Conservation (phyloP, 1,284 basidiomycete genomes). For the Ustilago shanxiensis region DNA sequence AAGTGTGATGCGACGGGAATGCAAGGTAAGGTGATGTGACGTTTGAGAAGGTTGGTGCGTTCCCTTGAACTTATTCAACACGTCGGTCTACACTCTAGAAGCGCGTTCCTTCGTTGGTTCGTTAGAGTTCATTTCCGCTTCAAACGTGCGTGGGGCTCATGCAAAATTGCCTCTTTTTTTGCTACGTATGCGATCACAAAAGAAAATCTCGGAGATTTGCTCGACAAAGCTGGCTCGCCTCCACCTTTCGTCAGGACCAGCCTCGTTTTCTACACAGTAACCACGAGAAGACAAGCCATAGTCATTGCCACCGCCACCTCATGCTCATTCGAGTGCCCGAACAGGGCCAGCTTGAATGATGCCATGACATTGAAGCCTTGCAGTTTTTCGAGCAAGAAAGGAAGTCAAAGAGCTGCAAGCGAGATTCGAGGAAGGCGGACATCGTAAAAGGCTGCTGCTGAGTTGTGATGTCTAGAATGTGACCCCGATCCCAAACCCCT, state of each 20-base stretch:
- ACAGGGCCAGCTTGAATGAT: too few relatives aligned
- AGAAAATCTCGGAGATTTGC: conserved; percentile 1
- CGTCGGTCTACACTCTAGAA: conserved; percentile 12
- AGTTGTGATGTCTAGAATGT: too few relatives aligned
- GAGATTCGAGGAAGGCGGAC: too few relatives aligned
- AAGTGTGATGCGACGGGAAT: conserved; percentile 2
- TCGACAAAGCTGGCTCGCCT: conserved; percentile 2
- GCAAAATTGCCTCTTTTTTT: background rate
- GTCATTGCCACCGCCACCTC: too few relatives aligned
- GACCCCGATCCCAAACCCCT: too few relatives aligned
- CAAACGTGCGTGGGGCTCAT: background rate
- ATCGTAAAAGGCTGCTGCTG: too few relatives aligned
- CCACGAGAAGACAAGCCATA: too few relatives aligned
- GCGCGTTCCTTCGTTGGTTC: conserved; percentile 1
- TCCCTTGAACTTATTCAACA: conserved; percentile 5
- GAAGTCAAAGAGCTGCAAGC: too few relatives aligned
- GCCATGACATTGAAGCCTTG: too few relatives aligned
- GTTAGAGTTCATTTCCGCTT: background rate
- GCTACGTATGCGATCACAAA: background rate
- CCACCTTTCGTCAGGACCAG: conserved; percentile 18
- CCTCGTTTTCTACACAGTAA: too few relatives aligned
- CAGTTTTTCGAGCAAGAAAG: too few relatives aligned
- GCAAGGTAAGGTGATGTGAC: conserved; percentile 8
- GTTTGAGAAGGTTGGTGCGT: conserved; percentile 5
- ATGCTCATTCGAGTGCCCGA: too few relatives aligned